phyloP scores from a whole-genome alignment of 2,329 filamentous ascomycete species.

The Magnaporthiopsis poae region DNA sequence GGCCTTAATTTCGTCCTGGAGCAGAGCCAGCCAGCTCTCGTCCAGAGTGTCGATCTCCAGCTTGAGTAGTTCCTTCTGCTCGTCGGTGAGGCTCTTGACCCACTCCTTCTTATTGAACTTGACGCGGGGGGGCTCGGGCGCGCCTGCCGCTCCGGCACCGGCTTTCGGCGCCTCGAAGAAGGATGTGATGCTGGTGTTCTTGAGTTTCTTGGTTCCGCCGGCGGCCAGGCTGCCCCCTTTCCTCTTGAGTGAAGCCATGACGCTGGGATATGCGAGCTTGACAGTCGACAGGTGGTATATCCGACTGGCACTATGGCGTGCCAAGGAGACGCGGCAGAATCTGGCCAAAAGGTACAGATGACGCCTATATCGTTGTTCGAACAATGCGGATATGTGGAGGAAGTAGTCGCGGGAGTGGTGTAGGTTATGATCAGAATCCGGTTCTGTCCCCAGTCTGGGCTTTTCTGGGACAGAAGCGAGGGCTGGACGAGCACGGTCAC shows the following conservation, averaged over 20 bases:
- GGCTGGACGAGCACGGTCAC: not conserved
- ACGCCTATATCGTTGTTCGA: not conserved
- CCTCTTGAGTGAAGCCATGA: conserved; percentile 55
- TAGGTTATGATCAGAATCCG: not conserved
- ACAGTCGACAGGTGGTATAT: not conserved
- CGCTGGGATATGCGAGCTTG: not conserved
- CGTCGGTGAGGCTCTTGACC: conserved; percentile 66
- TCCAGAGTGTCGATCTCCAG: conserved; percentile 88
- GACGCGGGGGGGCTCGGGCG: conserved; percentile 23
- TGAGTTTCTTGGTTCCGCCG: conserved; percentile 58
- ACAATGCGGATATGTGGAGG: not conserved
- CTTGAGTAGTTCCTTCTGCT: conserved; percentile 72
- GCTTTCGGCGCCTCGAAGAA: conserved; percentile 71
- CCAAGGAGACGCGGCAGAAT: not conserved
- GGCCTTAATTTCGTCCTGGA: conserved; percentile 75
- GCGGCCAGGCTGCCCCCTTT: conserved; percentile 44
- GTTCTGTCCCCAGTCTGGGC: not conserved
- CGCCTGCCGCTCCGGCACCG: conserved; percentile 12
- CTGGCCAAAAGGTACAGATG: not conserved
- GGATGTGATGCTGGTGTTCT: conserved; percentile 72
- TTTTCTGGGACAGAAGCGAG: not conserved
- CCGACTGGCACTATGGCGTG: not conserved
- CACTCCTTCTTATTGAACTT: conserved; percentile 86
- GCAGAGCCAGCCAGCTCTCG: conserved; percentile 77
- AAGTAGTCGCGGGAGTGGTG: too few relatives aligned